Conservation (phyloP, 441 rosid species). For the Caryocar brasiliense region DNA sequence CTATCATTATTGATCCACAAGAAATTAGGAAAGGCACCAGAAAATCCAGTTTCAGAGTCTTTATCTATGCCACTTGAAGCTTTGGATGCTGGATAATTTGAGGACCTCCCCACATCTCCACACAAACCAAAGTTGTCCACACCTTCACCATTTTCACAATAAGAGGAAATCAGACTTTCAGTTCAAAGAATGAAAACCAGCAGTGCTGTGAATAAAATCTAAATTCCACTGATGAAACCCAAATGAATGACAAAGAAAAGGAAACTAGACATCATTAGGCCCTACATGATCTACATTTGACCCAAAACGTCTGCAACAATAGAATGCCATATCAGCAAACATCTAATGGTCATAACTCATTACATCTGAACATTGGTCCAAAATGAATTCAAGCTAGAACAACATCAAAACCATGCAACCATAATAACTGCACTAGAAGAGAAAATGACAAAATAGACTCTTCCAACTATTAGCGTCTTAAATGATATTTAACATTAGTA, state of each 20-base stretch:
- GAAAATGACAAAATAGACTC: no score
- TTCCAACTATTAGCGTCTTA: no score
- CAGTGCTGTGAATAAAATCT: no score
- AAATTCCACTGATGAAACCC: neutral
- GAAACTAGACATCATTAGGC: no score
- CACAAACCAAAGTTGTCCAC: constrained; percentile 6
- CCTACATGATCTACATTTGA: neutral
- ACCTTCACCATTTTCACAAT: constrained; percentile 19
- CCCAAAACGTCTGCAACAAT: neutral
- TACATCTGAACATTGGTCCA: no score
- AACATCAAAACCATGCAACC: neutral
- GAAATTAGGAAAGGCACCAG: constrained; percentile 17
- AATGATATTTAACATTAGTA: no score
- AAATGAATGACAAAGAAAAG: neutral
- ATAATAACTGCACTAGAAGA: no score
- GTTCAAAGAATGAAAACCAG: neutral
- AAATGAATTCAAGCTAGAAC: neutral
- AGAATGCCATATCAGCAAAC: neutral
- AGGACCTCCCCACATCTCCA: constrained; percentile 16
- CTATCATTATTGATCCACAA: constrained; percentile 22
- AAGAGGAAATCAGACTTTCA: constrained; percentile 5
- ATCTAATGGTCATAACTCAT: no score
- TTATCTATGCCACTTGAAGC: constrained; percentile 6
- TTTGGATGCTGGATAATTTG: constrained; percentile 1
- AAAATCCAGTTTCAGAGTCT: constrained; percentile 16